Conservation (phyloP, 208 protist species). For the Leishmania tarentolae region DNA sequence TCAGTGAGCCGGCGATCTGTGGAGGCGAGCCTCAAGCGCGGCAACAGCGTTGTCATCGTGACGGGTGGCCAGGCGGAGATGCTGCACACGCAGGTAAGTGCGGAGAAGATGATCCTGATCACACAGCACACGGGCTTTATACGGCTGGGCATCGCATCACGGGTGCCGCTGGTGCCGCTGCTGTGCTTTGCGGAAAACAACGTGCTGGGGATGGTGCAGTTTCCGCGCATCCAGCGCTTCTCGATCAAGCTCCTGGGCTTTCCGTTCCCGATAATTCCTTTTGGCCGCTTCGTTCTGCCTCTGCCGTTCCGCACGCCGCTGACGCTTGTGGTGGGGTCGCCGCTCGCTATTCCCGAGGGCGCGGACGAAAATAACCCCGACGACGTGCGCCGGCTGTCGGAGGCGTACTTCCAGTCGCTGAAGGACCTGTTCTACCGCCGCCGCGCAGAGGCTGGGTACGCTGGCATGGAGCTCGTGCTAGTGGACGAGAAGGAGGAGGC, state of each 20-base stretch:
- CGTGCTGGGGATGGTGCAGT: constrained; percentile 62
- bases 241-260: constrained; percentile 76
- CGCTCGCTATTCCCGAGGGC: constrained; percentile 54
- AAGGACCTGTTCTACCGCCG: constrained; percentile 73
- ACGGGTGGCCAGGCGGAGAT: constrained; percentile 90
- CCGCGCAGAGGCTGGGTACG: constrained; percentile 71
- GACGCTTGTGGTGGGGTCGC: constrained; percentile 75
- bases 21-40: constrained; percentile 52
- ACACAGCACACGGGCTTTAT: constrained; percentile 87
- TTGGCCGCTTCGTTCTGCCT: constrained; percentile 71
- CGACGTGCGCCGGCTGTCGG: constrained; percentile 49
- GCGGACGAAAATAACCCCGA: constrained; percentile 61
- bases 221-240: constrained; percentile 64
- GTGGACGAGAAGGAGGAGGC: constrained; percentile 46
- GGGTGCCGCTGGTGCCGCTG: constrained; percentile 78
- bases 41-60: constrained; percentile 81
- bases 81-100: constrained; percentile 55
- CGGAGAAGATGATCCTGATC: constrained; percentile 58
- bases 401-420: constrained; percentile 66
- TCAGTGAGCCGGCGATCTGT: constrained; percentile 61
- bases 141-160: constrained; percentile 58
- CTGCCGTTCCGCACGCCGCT: constrained; percentile 61
- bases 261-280: constrained; percentile 78
- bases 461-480: constrained; percentile 77
- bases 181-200: constrained; percentile 86